Percentiles rank a stretch among this genome's conserved stretches.
Conservation (phyloP, 2,329 filamentous ascomycete genomes). For the Metarhizium anisopliae region DNA sequence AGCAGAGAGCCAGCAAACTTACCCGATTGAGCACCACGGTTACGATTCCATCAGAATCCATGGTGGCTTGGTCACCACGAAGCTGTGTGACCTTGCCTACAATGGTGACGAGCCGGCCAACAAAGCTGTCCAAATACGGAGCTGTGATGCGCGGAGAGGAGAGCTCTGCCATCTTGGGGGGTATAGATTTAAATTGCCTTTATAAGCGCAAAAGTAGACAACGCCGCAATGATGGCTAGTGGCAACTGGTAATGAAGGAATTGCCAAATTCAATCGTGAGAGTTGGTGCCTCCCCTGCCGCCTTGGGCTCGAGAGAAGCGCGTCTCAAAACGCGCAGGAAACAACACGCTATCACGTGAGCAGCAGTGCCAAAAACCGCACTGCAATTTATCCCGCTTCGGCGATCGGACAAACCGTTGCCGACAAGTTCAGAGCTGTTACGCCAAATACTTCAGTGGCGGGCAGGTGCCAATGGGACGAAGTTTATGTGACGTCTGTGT, state of each 20-base stretch:
- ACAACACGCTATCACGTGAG: background rate
- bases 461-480: background rate
- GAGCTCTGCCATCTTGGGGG: constrained; percentile 49
- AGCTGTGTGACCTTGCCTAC: constrained; percentile 79
- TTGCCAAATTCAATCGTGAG: too few relatives aligned
- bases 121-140: constrained; percentile 68
- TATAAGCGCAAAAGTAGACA: background rate
- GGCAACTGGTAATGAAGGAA: too few relatives aligned
- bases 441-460: too few relatives aligned
- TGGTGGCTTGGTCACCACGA: constrained; percentile 67
- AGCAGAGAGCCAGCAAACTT: constrained; percentile 17
- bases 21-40: constrained; percentile 67
- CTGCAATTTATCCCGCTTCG: background rate
- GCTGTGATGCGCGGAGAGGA: constrained; percentile 76
- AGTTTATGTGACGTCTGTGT: background rate
- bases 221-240: background rate
- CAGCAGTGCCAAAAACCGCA: background rate
- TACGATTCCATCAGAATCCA: constrained; percentile 73
- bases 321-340: background rate
- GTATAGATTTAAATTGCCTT: background rate
- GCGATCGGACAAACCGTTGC: background rate
- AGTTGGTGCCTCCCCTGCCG: too few relatives aligned
- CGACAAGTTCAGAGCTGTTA: background rate
- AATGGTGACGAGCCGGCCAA: constrained; percentile 68
- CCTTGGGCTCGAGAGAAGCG: background rate